A percentile compares a stretch with the other conserved stretches of the same genome.
phyloP scores from a whole-genome alignment of 1,139 yeast genomes.

The Taphrina deformans region DNA sequence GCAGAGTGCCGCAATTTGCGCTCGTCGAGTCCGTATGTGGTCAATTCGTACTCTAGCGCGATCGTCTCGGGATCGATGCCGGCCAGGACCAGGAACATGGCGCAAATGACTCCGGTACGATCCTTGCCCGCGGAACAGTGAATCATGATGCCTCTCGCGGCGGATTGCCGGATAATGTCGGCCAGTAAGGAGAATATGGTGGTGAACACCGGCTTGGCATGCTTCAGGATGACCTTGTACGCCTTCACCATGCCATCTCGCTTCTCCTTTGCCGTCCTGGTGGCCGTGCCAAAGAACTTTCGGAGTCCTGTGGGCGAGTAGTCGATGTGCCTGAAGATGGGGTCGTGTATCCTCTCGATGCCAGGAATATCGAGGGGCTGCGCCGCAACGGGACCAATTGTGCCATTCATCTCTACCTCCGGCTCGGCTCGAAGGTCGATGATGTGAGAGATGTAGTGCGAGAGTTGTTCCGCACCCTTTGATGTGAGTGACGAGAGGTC shows the following conservation, averaged over 20 bases:
- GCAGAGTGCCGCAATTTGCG: slow-evolving; percentile 38
- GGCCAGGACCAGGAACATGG: slow-evolving; percentile 61
- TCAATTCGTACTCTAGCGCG: slow-evolving; percentile 72
- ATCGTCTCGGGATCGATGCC: slow-evolving; percentile 68
- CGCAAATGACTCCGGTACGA: slow-evolving; percentile 73
- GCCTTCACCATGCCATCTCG: slow-evolving; percentile 68
- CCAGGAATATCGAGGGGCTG: neutral
- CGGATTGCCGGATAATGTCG: neutral
- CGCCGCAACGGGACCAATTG: neutral
- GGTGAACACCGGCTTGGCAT: slow-evolving; percentile 23
- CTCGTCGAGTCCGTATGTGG: slow-evolving; percentile 59
- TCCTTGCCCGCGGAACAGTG: slow-evolving; percentile 67
- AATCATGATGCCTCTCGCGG: slow-evolving; percentile 10
- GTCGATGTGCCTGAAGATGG: slow-evolving; percentile 60
- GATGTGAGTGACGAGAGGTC: slow-evolving; percentile 54
- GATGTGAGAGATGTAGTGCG: slow-evolving; percentile 53
- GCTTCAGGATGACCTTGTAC: slow-evolving; percentile 46
- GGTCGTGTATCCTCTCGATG: slow-evolving; percentile 52
- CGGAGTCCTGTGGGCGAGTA: slow-evolving; percentile 69
- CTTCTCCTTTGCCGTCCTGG: slow-evolving; percentile 49
- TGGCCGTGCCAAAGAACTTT: slow-evolving; percentile 49
- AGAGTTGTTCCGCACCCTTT: slow-evolving; percentile 51
- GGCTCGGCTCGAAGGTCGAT: slow-evolving; percentile 70
- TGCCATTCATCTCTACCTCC: slow-evolving; percentile 58
- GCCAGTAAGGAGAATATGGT: slow-evolving; percentile 2